Evolutionary conservation across 345 rosid genomes (phyloP).

Genomic region (Arabidopsis arenosa): DNA sequence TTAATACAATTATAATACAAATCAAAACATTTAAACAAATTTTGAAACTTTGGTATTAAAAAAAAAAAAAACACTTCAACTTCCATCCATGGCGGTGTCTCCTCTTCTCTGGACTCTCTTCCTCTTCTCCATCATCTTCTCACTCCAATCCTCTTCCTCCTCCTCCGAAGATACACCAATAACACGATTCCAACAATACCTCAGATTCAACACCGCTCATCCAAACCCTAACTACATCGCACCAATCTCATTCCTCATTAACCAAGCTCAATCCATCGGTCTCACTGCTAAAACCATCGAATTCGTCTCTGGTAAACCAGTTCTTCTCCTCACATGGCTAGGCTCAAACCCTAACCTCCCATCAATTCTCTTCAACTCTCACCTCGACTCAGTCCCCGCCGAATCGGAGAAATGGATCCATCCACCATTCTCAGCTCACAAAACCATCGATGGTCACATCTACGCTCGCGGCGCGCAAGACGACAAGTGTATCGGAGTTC

Average conservation of each 20-base stretch:
- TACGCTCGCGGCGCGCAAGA: slow-evolving; percentile 89
- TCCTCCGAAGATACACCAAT: slow-evolving; percentile 3
- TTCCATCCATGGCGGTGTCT: background rate
- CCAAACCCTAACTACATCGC: slow-evolving; percentile 22
- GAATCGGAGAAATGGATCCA: slow-evolving; percentile 77
- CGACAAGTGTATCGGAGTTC: slow-evolving; percentile 81
- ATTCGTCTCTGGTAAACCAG: slow-evolving; percentile 49
- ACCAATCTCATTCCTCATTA: background rate
- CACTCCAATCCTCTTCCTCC: background rate
- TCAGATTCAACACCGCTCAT: slow-evolving; percentile 7
- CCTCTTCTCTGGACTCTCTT: background rate
- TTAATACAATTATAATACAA: too few relatives aligned
- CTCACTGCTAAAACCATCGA: background rate
- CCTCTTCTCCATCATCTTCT: background rate
- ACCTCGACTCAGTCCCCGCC: slow-evolving; percentile 92
- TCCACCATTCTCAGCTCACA: slow-evolving; percentile 80
- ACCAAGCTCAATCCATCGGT: background rate
- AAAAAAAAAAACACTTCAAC: too few relatives aligned
- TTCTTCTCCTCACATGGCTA: slow-evolving; percentile 71
- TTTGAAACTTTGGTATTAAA: too few relatives aligned
- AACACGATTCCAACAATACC: slow-evolving; percentile 11
- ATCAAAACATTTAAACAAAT: too few relatives aligned
- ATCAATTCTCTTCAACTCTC: slow-evolving; percentile 82
- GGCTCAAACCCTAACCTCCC: slow-evolving; percentile 74
- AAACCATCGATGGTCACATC: slow-evolving; percentile 59